These are phyloP conservation scores for Piloderma croceum DNA, from an alignment of 768 basidiomycete species.

Conservation along the genomic window DNA sequence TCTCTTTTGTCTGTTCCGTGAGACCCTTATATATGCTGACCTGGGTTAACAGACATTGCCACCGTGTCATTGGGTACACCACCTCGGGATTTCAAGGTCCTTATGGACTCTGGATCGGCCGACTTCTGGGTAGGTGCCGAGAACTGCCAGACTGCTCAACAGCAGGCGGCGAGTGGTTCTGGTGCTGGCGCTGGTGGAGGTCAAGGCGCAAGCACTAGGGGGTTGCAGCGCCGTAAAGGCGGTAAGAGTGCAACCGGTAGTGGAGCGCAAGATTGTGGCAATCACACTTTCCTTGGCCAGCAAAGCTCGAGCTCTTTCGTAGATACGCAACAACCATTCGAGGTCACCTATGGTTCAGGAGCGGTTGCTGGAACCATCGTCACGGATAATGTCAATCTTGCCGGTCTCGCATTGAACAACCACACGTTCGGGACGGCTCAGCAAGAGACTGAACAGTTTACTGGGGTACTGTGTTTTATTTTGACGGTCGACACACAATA, in stretches of 20 bases:
- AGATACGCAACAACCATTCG: conserved; percentile 44
- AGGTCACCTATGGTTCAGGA: conserved; percentile 67
- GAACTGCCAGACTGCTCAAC: conserved; percentile 60
- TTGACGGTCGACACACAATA: no score
- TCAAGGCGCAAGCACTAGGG: no score
- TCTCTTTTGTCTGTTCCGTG: conserved; percentile 4
- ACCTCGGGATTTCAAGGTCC: conserved; percentile 45
- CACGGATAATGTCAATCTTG: conserved; percentile 57
- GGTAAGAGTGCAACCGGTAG: conserved; percentile 28
- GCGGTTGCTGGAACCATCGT: conserved; percentile 59
- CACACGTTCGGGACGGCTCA: conserved; percentile 69
- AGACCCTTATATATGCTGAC: conserved; percentile 3
- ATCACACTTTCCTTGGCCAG: conserved; percentile 62
- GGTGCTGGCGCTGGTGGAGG: no score
- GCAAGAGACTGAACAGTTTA: conserved; percentile 58
- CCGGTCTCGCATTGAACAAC: conserved; percentile 48
- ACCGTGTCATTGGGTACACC: conserved; percentile 58
- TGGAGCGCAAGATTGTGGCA: conserved; percentile 44
- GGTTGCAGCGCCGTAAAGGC: no score
- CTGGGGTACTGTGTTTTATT: no score
- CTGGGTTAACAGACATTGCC: no score
- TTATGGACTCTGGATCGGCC: conserved; percentile 69
- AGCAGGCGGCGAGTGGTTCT: no score
- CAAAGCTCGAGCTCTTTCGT: conserved; percentile 58
- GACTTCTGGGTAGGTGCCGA: conserved; percentile 64